Conservation (phyloP, 2,329 filamentous ascomycete species). For the Massarina eburnea region DNA sequence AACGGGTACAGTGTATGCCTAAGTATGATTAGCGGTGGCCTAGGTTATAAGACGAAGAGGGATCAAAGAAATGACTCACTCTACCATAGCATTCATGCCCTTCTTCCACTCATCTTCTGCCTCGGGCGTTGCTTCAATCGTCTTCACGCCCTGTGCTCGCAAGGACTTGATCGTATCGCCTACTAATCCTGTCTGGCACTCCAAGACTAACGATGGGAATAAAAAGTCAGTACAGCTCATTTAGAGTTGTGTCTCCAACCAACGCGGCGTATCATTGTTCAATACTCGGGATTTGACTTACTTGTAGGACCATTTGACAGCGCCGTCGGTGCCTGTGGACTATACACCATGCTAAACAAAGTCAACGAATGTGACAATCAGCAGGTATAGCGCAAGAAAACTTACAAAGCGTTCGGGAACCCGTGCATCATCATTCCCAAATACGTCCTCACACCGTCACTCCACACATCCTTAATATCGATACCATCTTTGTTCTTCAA, state of each 20-base stretch:
- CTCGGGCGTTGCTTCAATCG: slow-evolving; percentile 41
- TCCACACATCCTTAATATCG: slow-evolving; percentile 42
- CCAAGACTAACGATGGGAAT: slow-evolving; percentile 17
- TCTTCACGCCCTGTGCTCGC: slow-evolving; percentile 27
- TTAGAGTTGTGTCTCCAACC: no score
- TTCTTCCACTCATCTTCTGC: slow-evolving; percentile 45
- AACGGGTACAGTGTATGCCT: slow-evolving; percentile 40
- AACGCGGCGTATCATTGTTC: no score
- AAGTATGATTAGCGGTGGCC: background rate
- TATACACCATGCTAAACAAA: slow-evolving; percentile 47
- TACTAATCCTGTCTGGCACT: slow-evolving; percentile 45
- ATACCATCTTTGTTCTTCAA: slow-evolving; percentile 34
- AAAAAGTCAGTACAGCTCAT: no score
- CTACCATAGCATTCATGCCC: slow-evolving; percentile 35
- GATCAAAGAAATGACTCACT: slow-evolving; percentile 1
- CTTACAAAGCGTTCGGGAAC: slow-evolving; percentile 43
- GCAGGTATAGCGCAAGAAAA: no score
- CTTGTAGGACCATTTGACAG: slow-evolving; percentile 48
- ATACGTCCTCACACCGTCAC: slow-evolving; percentile 40
- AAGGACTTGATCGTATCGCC: slow-evolving; percentile 40
- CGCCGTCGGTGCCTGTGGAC: slow-evolving; percentile 48
- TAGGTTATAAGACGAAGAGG: background rate
- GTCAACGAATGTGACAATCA: no score
- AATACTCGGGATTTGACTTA: background rate
- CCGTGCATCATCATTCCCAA: slow-evolving; percentile 44